Evolutionary conservation across 2,329 filamentous ascomycete genomes (phyloP).

Genomic region (Apiospora rasikravindrae): DNA sequence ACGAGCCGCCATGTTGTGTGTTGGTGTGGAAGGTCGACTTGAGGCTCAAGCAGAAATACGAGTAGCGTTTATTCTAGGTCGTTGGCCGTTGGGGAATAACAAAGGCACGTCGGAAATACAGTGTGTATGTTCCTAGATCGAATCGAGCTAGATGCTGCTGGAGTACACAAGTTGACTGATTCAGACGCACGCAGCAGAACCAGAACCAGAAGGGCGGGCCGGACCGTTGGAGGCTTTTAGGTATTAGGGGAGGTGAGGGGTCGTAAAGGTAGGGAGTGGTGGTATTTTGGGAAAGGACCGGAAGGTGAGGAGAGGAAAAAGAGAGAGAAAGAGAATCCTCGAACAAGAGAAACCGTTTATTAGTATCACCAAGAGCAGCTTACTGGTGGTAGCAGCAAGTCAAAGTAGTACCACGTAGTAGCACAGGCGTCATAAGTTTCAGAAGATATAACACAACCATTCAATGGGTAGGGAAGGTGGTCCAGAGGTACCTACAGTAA

Average conservation of each 20-base stretch:
- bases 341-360: conserved; percentile 18
- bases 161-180: neutral
- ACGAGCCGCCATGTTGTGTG: conserved; percentile 55
- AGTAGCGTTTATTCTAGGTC: neutral
- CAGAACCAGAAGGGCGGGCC: conserved; percentile 6
- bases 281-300: conserved; percentile 1
- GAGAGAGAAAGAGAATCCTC: neutral
- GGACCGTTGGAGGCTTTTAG: conserved; percentile 9
- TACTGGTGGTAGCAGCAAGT: neutral
- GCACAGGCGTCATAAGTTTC: conserved; percentile 21
- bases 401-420: neutral
- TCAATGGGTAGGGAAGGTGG: neutral
- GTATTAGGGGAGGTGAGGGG: conserved; percentile 14
- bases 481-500: neutral
- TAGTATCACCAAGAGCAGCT: conserved; percentile 10
- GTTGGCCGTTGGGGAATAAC: neutral
- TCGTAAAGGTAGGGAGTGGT: conserved; percentile 5
- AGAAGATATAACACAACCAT: conserved; percentile 12
- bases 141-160: conserved; percentile 8
- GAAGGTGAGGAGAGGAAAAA: conserved; percentile 2
- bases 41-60: neutral
- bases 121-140: neutral
- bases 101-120: conserved; percentile 1
- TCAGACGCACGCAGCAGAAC: neutral
- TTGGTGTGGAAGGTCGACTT: conserved; percentile 24